Evolutionary conservation across 129 eudicot genomes (phyloP), one percentile per base, ranked within the genome.

Genomic region (Chrysanthemum seticuspe): DNA sequence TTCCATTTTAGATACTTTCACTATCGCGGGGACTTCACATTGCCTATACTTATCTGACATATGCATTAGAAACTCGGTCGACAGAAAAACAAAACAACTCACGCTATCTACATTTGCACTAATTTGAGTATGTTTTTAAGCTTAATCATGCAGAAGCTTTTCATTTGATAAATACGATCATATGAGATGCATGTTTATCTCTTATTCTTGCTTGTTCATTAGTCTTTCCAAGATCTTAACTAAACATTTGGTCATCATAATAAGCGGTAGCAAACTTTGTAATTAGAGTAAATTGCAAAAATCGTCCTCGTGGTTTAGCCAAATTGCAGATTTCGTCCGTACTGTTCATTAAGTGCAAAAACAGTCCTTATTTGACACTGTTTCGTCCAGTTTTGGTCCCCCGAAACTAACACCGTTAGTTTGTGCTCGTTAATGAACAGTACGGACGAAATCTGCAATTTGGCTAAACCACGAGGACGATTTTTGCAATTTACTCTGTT

Each of bases 1-100:
- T 62, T 63, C 60, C 40, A 29, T 65, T 63, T 74, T 31, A 16
- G 25, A 12, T 49, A 48, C 70, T 73, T 72, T 4, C 69, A 73
- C 60, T 59, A 49, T 72, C 60, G 49, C 45, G 61, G 69, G 27
- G 70, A 68, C 60, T 27, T 45, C 34, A 25, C 63, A 70, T 54
- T 36, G 29, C 55, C 56, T 51, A 74, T n/a, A 74, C 53, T 54
- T 45, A 62, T 62, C n/a, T 63, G 7, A 34, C 14, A n/a, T 36
- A 62, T 31, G 48, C 21, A 62, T 1, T 27, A 1, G 34, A 62
- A 31, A 63, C n/a, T 19, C 5, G 13, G 18, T 62, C 47, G 3
- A 23, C 45, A 27, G 16, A 61, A 61, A 5, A 31, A 31, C 40
- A 31, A 3, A 61, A 61, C 16, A 61, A 61, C 45, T 61, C 13